A percentile compares a stretch with the other conserved stretches of the same genome.
Conservation (phyloP, 176 grass and related monocot species). For the Aegilops bicornis region DNA sequence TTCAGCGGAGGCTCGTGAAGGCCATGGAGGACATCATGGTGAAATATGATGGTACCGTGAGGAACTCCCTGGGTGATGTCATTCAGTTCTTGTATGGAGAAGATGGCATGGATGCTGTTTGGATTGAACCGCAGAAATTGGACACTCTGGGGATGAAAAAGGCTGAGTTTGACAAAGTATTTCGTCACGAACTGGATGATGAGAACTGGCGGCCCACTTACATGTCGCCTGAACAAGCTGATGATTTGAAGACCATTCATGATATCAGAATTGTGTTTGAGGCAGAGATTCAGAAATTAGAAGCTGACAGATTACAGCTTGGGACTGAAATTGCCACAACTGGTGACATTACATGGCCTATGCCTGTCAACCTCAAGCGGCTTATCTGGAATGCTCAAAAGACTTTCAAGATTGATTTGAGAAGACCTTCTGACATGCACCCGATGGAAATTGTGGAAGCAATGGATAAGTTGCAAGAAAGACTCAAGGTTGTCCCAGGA, state of each 20-base stretch:
- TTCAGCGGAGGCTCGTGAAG: slow-evolving; percentile 90
- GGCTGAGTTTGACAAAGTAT: slow-evolving; percentile 67
- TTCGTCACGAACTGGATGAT: slow-evolving; percentile 80
- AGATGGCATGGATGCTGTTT: slow-evolving; percentile 99
- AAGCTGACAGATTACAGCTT: slow-evolving; percentile 85
- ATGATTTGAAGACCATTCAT: slow-evolving; percentile 86
- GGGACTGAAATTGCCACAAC: slow-evolving; percentile 86
- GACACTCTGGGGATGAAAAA: slow-evolving; percentile 94
- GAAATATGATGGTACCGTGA: slow-evolving; percentile 95
- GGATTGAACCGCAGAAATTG: slow-evolving; percentile 90
- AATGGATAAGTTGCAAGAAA: slow-evolving; percentile 94
- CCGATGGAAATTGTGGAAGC: slow-evolving; percentile 99
- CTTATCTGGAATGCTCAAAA: slow-evolving; percentile 99
- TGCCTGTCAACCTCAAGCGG: slow-evolving; percentile 95
- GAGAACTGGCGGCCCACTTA: slow-evolving; percentile 88
- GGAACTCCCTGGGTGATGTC: slow-evolving; percentile 92
- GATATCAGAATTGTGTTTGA: slow-evolving; percentile 98
- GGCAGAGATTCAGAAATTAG: slow-evolving; percentile 93
- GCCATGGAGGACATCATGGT: slow-evolving; percentile 99
- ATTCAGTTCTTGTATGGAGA: slow-evolving; percentile 99
- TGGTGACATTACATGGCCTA: slow-evolving; percentile 77
- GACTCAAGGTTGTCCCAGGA: slow-evolving; percentile 94
- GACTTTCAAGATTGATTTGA: slow-evolving; percentile 95
- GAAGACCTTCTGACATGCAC: slow-evolving; percentile 92
- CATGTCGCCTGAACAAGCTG: slow-evolving; percentile 85